Evolutionary conservation across 306 rosid genomes (phyloP), one percentile per base, ranked within the genome.

Genomic region (Echinosophora koreensis): DNA sequence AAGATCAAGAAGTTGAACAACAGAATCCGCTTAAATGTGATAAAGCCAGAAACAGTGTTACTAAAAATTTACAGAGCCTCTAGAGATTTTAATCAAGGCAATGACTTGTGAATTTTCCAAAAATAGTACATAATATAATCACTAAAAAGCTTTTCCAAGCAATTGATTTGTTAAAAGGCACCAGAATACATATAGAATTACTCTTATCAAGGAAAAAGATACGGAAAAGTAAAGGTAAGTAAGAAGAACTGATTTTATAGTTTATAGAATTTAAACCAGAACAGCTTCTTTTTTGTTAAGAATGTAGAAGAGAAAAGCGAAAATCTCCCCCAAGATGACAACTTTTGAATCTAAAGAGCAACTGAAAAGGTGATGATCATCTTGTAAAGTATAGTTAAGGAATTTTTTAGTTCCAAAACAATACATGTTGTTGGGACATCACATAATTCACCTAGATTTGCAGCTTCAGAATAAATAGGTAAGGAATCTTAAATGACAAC

Each of bases 371-470:
- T 4, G 9, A 15, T 38, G 57, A 60, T n/a, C 74, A 32, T 44
- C 15, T 73, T 55, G 18, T 22, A 57, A 57, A 30, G 12, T 60
- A 81, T 12, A 22, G 66, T 39, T 5, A 46, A 60, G 17, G 49
- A 73, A 16, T 17, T 56, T 60, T 51, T 47, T 50, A 38, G 15
- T 79, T 52, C 51, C 64, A 51, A 22, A 17, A 63, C 7, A 68
- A 69, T 42, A 39, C n/a, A 16, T 18, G 30, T 37, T 18, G 30
- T 37, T 13, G 44, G 4, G 5, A 41, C 70, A 66, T 83, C 37
- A 49, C 32, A 60, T 30, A 46, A 28, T 50, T 55, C 46, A 35
- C 67, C 76, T 39, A 60, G 37, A 68, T 71, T 38, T 76, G 64
- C 66, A 52, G 66, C 8, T 27, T 42, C 34, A 22, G 12, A n/a